These are phyloP conservation scores for Endocarpon pusillum DNA, from an alignment of 495 filamentous ascomycete genomes.

Conservation along the genomic window DNA sequence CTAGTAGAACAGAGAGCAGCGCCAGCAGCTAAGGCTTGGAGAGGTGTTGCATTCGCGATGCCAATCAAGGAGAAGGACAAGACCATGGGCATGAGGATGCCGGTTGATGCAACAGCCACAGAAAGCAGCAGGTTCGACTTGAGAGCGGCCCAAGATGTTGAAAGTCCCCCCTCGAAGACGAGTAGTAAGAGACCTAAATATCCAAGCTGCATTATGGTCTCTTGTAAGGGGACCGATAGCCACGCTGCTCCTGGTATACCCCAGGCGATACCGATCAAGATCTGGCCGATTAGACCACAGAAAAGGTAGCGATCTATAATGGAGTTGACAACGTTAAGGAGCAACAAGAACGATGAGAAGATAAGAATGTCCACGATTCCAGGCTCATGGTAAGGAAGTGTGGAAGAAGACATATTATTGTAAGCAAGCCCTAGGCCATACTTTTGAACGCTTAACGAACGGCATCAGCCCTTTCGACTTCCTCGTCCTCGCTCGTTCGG, in stretches of 20 bases:
- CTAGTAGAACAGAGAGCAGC: constrained; percentile 62
- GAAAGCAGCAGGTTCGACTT: constrained; percentile 44
- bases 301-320: constrained; percentile 43
- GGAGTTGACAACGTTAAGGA: constrained; percentile 42
- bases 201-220: constrained; percentile 47
- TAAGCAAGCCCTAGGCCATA: too few species aligned
- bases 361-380: constrained; percentile 39
- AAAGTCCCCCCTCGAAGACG: constrained; percentile 59
- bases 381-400: constrained; percentile 47
- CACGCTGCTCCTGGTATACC: constrained; percentile 43
- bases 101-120: constrained; percentile 41
- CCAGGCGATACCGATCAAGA: constrained; percentile 55
- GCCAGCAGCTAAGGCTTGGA: constrained; percentile 59
- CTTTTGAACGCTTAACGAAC: too few species aligned
- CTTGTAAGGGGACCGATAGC: constrained; percentile 30
- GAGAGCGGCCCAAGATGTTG: constrained; percentile 40
- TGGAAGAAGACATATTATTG: too few species aligned
- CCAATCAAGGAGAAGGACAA: constrained; percentile 43
- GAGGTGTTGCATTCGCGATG: constrained; percentile 22
- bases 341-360: constrained; percentile 44
- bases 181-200: constrained; percentile 61
- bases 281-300: constrained; percentile 59
- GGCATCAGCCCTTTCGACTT: too few species aligned
- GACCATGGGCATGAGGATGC: constrained; percentile 46
- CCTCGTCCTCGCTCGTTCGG: too few species aligned